Base-by-base conservation (phyloP, 768 basidiomycete species). In the Podaxis mareebaensis region DNA sequence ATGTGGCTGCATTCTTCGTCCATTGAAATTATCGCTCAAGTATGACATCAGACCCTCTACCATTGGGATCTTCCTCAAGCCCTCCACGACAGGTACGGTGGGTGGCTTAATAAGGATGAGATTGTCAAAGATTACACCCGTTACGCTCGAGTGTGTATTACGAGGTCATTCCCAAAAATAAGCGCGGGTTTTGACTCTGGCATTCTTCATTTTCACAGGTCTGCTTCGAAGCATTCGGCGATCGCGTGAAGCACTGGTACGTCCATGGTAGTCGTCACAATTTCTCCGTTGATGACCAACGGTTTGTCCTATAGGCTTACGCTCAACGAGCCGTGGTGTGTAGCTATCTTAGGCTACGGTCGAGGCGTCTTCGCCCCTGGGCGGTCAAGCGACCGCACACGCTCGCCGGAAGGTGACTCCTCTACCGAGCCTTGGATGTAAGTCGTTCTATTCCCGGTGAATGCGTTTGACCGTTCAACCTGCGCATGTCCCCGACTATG, bases 31-130 rank as follows among this genome's bases (percentile, higher is more conserved):
- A 39, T 58, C 52, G 20, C 17, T 13, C 52, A 60, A 53, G 63
- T 36, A 3, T 20, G 26, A n/a, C 22, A 59, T 10, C 65, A 90
- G 86, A 90, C 87, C 0, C 74, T 90, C 39, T 89, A 89, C 69
- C 89, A 88, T 72, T 92, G 91, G 91, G 91, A 92, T 70, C 81
- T 92, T 10, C 91, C 91, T 10, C 87, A 90, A 69, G 85, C 76
- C 22, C 81, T 94, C 42, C 85, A 91, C 60, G 86, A 91, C 64
- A 80, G 86, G 60, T 92, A 92, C 71, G 83, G 84, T 1, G 90
- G 90, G 4, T 93, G 89, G 90, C 72, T 91, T 54, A 87, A 87
- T 76, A 88, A 87, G 71, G 82, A 85, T 51, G 86, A 89, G 68
- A 83, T 91, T 59, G 76, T 87, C n/a, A 72, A 79, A 62, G 91